Evolutionary conservation across 148 eudicot genomes (phyloP).

Genomic region (Arctostaphylos glauca): DNA sequence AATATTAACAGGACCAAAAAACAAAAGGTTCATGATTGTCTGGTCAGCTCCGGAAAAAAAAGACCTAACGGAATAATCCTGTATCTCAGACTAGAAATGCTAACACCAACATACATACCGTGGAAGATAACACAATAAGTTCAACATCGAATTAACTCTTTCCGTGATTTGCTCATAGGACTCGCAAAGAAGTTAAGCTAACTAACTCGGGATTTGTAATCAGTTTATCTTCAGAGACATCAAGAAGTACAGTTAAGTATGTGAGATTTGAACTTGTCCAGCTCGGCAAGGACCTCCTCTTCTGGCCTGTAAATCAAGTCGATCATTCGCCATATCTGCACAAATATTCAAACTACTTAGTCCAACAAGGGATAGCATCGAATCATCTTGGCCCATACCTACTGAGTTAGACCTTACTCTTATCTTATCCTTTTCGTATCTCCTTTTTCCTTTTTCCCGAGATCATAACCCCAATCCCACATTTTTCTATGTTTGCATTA

Average conservation of each 20-base stretch:
- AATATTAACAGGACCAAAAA: background rate
- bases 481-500: too few relatives aligned
- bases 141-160: background rate
- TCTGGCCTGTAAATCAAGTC: conserved; percentile 86
- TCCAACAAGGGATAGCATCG: background rate
- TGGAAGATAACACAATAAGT: background rate
- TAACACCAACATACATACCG: background rate
- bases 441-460: too few relatives aligned
- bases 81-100: too few relatives aligned
- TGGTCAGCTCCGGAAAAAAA: too few relatives aligned
- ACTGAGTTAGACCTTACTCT: too few relatives aligned
- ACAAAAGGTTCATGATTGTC: background rate
- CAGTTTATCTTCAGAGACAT: background rate
- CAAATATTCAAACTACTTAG: background rate
- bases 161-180: background rate
- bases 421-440: too few relatives aligned
- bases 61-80: too few relatives aligned
- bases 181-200: background rate
- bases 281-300: conserved; percentile 77
- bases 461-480: too few relatives aligned
- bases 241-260: conserved; percentile 44
- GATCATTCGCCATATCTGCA: conserved; percentile 96
- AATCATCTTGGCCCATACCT: background rate
- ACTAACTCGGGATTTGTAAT: background rate
- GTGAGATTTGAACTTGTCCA: conserved; percentile 74